Percentiles rank a stretch among this genome's conserved stretches.
Evolutionary conservation across 1,139 yeast species (phyloP).

Genomic region (Eremothecium sinecaudum): DNA sequence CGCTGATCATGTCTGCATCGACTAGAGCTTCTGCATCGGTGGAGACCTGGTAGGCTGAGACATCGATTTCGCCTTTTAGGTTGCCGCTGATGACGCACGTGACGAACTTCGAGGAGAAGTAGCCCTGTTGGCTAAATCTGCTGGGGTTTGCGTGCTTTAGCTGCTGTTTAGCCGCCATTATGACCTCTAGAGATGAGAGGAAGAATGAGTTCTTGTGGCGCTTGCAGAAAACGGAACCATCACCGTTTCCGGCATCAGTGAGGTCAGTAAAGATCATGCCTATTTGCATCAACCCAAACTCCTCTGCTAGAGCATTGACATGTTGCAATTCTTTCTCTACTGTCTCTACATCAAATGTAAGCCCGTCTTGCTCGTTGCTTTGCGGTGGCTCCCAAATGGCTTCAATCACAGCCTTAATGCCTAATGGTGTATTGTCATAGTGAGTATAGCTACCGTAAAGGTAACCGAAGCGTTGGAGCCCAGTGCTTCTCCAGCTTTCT

Average conservation of each 20-base stretch:
- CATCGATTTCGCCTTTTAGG: conserved; percentile 75
- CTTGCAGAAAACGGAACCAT: conserved; percentile 85
- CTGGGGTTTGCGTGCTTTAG: conserved; percentile 52
- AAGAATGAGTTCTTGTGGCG: conserved; percentile 90
- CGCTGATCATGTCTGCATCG: conserved; percentile 73
- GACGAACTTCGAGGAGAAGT: conserved; percentile 78
- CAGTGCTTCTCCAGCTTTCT: conserved; percentile 84
- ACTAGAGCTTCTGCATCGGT: conserved; percentile 81
- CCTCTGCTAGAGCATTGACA: conserved; percentile 47
- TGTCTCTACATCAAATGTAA: conserved; percentile 44
- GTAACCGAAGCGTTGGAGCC: conserved; percentile 77
- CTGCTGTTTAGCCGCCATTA: conserved; percentile 81
- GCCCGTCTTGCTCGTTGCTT: conserved; percentile 74
- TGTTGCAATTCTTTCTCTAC: conserved; percentile 50
- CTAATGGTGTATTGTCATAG: conserved; percentile 71
- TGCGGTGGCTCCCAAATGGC: conserved; percentile 94
- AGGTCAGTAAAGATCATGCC: conserved; percentile 89
- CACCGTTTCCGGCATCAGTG: conserved; percentile 74
- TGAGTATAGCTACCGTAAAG: conserved; percentile 72
- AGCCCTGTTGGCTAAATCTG: conserved; percentile 56
- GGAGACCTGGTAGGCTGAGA: conserved; percentile 83
- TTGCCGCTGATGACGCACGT: conserved; percentile 93
- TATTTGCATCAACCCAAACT: conserved; percentile 59
- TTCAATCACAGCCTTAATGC: conserved; percentile 88
- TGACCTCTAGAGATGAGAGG: conserved; percentile 71